phyloP scores from a whole-genome alignment of 2,329 filamentous ascomycete species.

The Claviceps humidiphila region DNA sequence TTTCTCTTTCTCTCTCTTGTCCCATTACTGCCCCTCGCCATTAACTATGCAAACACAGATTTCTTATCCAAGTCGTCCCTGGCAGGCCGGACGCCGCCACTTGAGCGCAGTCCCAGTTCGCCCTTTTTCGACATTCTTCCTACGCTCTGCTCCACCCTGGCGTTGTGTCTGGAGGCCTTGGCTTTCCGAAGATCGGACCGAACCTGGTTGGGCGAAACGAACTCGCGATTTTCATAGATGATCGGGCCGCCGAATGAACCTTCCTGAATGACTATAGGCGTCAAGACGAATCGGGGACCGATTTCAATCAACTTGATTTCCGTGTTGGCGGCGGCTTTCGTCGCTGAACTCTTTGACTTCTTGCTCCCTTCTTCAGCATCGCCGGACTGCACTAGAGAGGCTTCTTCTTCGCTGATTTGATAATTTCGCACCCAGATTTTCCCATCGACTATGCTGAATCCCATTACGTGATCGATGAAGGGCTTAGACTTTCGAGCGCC shows the following conservation, averaged over 20 bases:
- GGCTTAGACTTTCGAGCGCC: constrained; percentile 83
- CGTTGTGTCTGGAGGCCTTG: constrained; percentile 67
- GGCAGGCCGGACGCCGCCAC: constrained; percentile 48
- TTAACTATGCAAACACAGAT: constrained; percentile 54
- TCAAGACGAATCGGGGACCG: constrained; percentile 82
- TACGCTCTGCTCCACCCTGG: constrained; percentile 58
- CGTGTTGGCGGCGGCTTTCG: constrained; percentile 42
- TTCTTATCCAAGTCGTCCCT: constrained; percentile 63
- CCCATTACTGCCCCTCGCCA: neutral
- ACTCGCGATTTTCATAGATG: constrained; percentile 97
- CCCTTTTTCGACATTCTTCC: constrained; percentile 64
- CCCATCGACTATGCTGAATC: constrained; percentile 78
- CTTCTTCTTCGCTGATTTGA: constrained; percentile 75
- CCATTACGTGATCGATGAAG: constrained; percentile 91
- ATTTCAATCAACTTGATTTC: constrained; percentile 83
- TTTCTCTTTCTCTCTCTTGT: too few relatives aligned
- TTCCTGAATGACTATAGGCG: constrained; percentile 89
- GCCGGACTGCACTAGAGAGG: constrained; percentile 30
- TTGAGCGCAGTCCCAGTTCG: constrained; percentile 59
- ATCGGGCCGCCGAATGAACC: constrained; percentile 91
- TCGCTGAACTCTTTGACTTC: constrained; percentile 21
- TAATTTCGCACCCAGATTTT: constrained; percentile 96
- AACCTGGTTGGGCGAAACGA: constrained; percentile 91
- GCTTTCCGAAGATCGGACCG: constrained; percentile 64
- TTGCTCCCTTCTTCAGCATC: constrained; percentile 29